Percentiles rank a stretch among this genome's conserved stretches.
Conservation (phyloP, 331 rosid species). For the Quercus phellos region DNA sequence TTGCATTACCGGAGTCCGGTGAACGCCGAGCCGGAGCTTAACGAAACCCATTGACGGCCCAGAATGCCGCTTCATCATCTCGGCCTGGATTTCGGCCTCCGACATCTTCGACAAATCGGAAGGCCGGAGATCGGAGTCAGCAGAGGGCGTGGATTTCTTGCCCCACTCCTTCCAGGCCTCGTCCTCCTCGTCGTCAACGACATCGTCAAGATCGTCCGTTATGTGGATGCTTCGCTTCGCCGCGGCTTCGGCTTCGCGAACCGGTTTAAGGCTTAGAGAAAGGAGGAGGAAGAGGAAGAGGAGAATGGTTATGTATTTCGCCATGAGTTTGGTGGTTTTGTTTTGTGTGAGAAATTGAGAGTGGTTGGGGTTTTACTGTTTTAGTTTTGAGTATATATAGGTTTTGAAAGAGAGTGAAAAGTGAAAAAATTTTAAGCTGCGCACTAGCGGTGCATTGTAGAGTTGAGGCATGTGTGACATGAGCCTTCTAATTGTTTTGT, state of each 20-base stretch:
- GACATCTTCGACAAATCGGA: slow-evolving; percentile 59
- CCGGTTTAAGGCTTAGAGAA: slow-evolving; percentile 16
- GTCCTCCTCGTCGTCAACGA: slow-evolving; percentile 82
- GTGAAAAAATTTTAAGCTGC: not conserved
- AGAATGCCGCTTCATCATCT: slow-evolving; percentile 56
- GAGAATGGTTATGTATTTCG: slow-evolving; percentile 9
- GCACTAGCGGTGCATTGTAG: not conserved
- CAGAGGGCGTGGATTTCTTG: slow-evolving; percentile 46
- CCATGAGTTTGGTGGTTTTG: slow-evolving; percentile 5
- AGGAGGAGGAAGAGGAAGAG: slow-evolving; percentile 25
- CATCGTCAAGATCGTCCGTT: slow-evolving; percentile 83
- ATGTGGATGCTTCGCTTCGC: slow-evolving; percentile 60
- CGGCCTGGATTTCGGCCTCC: slow-evolving; percentile 63
- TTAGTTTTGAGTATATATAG: not conserved
- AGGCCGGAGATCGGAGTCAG: slow-evolving; percentile 33
- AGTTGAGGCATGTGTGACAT: not conserved
- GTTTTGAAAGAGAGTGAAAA: not conserved
- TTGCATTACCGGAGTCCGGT: slow-evolving; percentile 47
- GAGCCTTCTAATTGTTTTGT: not conserved
- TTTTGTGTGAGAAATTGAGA: not conserved
- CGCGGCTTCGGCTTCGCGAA: slow-evolving; percentile 34
- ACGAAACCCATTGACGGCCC: slow-evolving; percentile 79
- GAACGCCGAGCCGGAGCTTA: slow-evolving; percentile 68
- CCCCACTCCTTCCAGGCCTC: slow-evolving; percentile 89
- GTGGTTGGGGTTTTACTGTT: not conserved